A percentile compares a stretch with the other conserved stretches of the same genome.
These are phyloP conservation scores for Tilletia indica DNA, from an alignment of 1,284 basidiomycete species.

Conservation along the genomic window DNA sequence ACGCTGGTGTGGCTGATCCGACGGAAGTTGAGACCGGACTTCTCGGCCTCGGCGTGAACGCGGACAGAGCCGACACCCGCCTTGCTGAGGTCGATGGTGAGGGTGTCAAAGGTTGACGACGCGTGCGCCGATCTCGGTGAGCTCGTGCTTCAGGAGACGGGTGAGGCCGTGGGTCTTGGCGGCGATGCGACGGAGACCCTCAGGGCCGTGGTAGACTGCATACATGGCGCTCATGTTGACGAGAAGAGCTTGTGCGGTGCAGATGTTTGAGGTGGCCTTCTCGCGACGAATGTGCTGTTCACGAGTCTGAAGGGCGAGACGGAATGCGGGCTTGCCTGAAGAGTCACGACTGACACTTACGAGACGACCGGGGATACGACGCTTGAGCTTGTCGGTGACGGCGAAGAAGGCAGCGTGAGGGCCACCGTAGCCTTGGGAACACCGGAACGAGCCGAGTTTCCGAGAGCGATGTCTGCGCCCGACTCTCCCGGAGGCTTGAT, in stretches of 20 bases:
- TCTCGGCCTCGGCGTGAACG: conserved; percentile 70
- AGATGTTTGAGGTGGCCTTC: conserved; percentile 56
- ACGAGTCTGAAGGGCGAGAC: conserved; percentile 75
- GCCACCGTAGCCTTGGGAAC: conserved; percentile 58
- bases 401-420: conserved; percentile 85
- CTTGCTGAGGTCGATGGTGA: conserved; percentile 75
- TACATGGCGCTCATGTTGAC: conserved; percentile 57
- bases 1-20: conserved; percentile 73
- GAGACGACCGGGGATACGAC: conserved; percentile 93
- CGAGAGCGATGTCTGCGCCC: conserved; percentile 94
- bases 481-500: conserved; percentile 96
- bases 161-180: conserved; percentile 87
- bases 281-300: conserved; percentile 57
- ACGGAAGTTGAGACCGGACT: conserved; percentile 79
- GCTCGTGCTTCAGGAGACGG: conserved; percentile 69
- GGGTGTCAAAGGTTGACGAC: conserved; percentile 76
- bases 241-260: conserved; percentile 53
- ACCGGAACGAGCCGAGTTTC: conserved; percentile 92
- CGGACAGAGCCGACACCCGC: conserved; percentile 65
- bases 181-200: conserved; percentile 80
- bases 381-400: conserved; percentile 84
- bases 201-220: conserved; percentile 89
- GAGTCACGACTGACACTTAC: conserved; percentile 86
- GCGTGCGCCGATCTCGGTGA: conserved; percentile 72
- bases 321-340: conserved; percentile 81